A percentile compares a stretch with the other conserved stretches of the same genome.
phyloP scores from a whole-genome alignment of 2,329 filamentous ascomycete species.

The Penicillium sp. region DNA sequence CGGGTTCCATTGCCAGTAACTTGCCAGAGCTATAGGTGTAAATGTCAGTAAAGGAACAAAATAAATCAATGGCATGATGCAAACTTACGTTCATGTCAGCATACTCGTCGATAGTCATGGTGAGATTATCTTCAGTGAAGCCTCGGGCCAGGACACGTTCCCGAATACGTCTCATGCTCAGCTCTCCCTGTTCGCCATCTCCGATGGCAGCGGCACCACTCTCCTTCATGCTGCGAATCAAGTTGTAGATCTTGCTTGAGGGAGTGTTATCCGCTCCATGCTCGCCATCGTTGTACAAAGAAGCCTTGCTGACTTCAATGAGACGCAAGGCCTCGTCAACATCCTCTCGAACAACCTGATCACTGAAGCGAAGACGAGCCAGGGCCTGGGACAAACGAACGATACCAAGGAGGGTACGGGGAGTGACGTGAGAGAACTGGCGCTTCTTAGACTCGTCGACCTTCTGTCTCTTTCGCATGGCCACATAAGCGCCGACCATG shows the following conservation, averaged over 20 bases:
- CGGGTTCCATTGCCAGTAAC: constrained; percentile 70
- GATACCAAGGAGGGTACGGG: constrained; percentile 88
- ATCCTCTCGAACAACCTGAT: constrained; percentile 83
- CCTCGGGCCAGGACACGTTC: constrained; percentile 94
- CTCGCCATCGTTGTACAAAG: constrained; percentile 71
- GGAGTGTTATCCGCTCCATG: constrained; percentile 72
- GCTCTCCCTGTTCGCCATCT: constrained; percentile 70
- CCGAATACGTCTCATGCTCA: constrained; percentile 85
- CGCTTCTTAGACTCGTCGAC: constrained; percentile 87
- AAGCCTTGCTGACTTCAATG: constrained; percentile 91
- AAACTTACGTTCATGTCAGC: constrained; percentile 80
- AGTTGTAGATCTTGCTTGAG: constrained; percentile 89
- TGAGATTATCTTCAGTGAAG: constrained; percentile 92
- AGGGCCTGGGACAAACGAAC: constrained; percentile 92
- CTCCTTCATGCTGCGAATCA: constrained; percentile 86
- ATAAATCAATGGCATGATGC: neutral
- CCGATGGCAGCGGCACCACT: constrained; percentile 78
- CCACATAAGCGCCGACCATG: constrained; percentile 94
- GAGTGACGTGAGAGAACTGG: constrained; percentile 91
- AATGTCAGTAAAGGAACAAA: constrained; percentile 39
- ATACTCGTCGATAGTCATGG: constrained; percentile 85
- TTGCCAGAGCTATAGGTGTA: constrained; percentile 70
- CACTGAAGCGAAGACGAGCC: constrained; percentile 85
- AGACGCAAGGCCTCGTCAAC: constrained; percentile 93
- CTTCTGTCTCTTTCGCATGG: constrained; percentile 88